phyloP scores from a whole-genome alignment of 2,329 filamentous ascomycete species.

The Fusarium guadeloupense region DNA sequence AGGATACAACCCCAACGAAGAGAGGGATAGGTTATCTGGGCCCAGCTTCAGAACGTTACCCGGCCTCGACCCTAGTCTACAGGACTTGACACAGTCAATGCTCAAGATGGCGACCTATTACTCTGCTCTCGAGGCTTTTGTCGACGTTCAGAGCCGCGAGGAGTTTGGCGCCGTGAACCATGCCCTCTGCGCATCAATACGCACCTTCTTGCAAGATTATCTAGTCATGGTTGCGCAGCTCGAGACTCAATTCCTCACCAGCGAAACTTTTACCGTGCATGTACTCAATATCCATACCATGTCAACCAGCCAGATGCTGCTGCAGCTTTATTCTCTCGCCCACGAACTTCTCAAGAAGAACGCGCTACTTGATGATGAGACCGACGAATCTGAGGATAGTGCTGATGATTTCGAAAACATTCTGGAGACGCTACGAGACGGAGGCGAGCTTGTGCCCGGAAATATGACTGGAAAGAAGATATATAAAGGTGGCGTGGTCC shows the following conservation, averaged over 20 bases:
- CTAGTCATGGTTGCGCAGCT: slow-evolving; percentile 91
- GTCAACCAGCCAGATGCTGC: slow-evolving; percentile 89
- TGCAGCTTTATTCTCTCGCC: slow-evolving; percentile 86
- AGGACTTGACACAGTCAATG: slow-evolving; percentile 88
- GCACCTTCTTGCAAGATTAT: slow-evolving; percentile 92
- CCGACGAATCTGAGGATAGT: slow-evolving; percentile 76
- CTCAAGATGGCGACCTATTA: slow-evolving; percentile 95
- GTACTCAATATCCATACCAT: slow-evolving; percentile 92
- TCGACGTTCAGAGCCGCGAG: slow-evolving; percentile 91
- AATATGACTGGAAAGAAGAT: slow-evolving; percentile 88
- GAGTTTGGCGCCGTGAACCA: slow-evolving; percentile 96
- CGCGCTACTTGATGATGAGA: slow-evolving; percentile 82
- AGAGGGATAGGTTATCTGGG: slow-evolving; percentile 86
- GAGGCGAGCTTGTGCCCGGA: slow-evolving; percentile 80
- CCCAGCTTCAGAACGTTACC: slow-evolving; percentile 81
- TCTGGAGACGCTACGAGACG: slow-evolving; percentile 86
- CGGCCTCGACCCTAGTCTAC: slow-evolving; percentile 89
- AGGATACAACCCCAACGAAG: slow-evolving; percentile 82
- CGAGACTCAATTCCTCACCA: slow-evolving; percentile 91
- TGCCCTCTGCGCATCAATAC: slow-evolving; percentile 92
- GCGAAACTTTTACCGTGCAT: slow-evolving; percentile 88
- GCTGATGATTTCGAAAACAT: slow-evolving; percentile 92
- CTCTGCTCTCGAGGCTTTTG: slow-evolving; percentile 87
- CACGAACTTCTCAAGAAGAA: slow-evolving; percentile 91
- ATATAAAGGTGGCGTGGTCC: slow-evolving; percentile 96